phyloP scores from a whole-genome alignment of 495 filamentous ascomycete species.

The Hyphodiscus hymeniophilus region DNA sequence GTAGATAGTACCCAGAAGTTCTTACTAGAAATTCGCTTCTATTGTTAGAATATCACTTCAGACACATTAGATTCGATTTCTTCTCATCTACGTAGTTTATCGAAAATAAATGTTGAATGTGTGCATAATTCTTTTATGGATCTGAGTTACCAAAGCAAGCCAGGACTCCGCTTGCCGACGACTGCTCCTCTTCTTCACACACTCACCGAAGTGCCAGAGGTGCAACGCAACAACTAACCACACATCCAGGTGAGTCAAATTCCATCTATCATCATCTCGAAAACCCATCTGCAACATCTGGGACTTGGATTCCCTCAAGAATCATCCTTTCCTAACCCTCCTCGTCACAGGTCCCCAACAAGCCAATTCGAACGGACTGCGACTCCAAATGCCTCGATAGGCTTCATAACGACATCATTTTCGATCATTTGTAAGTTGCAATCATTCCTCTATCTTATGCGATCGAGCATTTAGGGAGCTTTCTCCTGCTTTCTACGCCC shows the following conservation, averaged over 20 bases:
- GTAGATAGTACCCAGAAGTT: neutral
- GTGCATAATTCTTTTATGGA: conserved; percentile 19
- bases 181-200: conserved; percentile 15
- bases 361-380: conserved; percentile 15
- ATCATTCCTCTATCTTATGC: conserved; percentile 18
- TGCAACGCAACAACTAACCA: conserved; percentile 14
- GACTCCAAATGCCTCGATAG: conserved; percentile 22
- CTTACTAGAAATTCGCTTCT: conserved; percentile 7
- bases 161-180: conserved; percentile 18
- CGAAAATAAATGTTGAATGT: conserved; percentile 19
- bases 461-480: conserved; percentile 14
- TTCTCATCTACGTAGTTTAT: conserved; percentile 10
- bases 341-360: conserved; percentile 16
- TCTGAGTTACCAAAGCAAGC: conserved; percentile 14
- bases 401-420: conserved; percentile 19
- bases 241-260: conserved; percentile 15
- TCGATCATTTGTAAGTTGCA: conserved; percentile 20
- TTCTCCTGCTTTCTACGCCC: conserved; percentile 2
- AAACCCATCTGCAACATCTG: conserved; percentile 3
- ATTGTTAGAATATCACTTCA: conserved; percentile 6
- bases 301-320: conserved; percentile 2
- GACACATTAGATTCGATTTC: conserved; percentile 11
- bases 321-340: conserved; percentile 6
- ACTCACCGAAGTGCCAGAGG: conserved; percentile 14
- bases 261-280: conserved; percentile 1